Conservation (phyloP, 179 eudicot genomes). For the Silene coronaria region DNA sequence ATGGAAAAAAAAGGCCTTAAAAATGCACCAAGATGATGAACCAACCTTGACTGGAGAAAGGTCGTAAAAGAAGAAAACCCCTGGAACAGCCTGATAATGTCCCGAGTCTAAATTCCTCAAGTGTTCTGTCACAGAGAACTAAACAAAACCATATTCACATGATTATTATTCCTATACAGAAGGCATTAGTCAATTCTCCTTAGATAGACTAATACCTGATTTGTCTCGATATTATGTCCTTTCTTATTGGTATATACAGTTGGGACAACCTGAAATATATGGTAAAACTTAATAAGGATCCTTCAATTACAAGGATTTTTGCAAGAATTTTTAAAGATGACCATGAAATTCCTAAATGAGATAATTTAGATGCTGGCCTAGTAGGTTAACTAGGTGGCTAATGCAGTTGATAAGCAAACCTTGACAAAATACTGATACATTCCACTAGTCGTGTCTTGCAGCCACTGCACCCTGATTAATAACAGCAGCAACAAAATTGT, state of each 20-base stretch:
- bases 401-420: conserved; percentile 36
- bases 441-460: conserved; percentile 57
- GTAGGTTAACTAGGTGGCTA: background rate
- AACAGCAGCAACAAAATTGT: background rate
- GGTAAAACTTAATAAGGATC: background rate
- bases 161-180: background rate
- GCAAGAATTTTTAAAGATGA: background rate
- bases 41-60: conserved; percentile 88
- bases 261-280: conserved; percentile 74
- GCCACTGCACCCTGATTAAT: conserved; percentile 58
- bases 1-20: background rate
- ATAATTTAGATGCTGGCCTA: background rate
- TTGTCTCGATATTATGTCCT: conserved; percentile 57
- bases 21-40: background rate
- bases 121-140: conserved; percentile 98
- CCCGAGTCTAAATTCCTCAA: conserved; percentile 55
- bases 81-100: conserved; percentile 50
- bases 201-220: conserved; percentile 53
- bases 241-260: conserved; percentile 61
- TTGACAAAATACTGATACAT: conserved; percentile 80
- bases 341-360: background rate
- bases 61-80: conserved; percentile 90
- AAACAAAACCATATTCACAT: conserved; percentile 16
- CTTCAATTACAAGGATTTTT: background rate
- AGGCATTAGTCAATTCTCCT: conserved; percentile 2